These are phyloP conservation scores for Podospora australis DNA, from an alignment of 495 filamentous ascomycete genomes.

Conservation along the genomic window DNA sequence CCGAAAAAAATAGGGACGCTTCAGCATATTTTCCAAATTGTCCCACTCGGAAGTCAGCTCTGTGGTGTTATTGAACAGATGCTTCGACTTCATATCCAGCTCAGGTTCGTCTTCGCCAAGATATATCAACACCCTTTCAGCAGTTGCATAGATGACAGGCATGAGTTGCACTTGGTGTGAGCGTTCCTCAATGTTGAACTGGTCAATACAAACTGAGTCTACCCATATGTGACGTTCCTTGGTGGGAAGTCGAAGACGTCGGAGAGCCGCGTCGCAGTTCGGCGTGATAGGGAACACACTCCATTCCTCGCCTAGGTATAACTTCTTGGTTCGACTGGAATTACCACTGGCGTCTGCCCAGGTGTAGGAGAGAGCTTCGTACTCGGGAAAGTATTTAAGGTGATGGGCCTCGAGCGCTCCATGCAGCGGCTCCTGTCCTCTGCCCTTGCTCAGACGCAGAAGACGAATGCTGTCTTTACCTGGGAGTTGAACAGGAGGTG, in stretches of 20 bases:
- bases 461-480: slow-evolving; percentile 15
- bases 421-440: slow-evolving; percentile 13
- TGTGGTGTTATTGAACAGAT: background rate
- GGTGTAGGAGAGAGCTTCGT: slow-evolving; percentile 18
- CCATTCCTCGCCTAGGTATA: slow-evolving; percentile 19
- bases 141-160: slow-evolving; percentile 26
- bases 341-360: slow-evolving; percentile 15
- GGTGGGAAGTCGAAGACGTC: slow-evolving; percentile 10
- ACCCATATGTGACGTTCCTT: slow-evolving; percentile 22
- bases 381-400: slow-evolving; percentile 19
- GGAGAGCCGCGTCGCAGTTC: slow-evolving; percentile 17
- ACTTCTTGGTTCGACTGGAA: slow-evolving; percentile 9
- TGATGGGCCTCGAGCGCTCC: slow-evolving; percentile 8
- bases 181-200: slow-evolving; percentile 17
- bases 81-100: background rate
- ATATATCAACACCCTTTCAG: slow-evolving; percentile 23
- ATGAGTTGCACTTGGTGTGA: slow-evolving; percentile 24
- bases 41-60: slow-evolving; percentile 13
- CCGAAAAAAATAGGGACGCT: slow-evolving; percentile 18
- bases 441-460: slow-evolving; percentile 13
- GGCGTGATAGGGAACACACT: slow-evolving; percentile 13
- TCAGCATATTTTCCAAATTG: slow-evolving; percentile 9
- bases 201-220: slow-evolving; percentile 30
- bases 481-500: background rate
- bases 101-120: slow-evolving; percentile 14